Conservation (phyloP, 2,329 filamentous ascomycete species). For the Parascedosporium putredinis region DNA sequence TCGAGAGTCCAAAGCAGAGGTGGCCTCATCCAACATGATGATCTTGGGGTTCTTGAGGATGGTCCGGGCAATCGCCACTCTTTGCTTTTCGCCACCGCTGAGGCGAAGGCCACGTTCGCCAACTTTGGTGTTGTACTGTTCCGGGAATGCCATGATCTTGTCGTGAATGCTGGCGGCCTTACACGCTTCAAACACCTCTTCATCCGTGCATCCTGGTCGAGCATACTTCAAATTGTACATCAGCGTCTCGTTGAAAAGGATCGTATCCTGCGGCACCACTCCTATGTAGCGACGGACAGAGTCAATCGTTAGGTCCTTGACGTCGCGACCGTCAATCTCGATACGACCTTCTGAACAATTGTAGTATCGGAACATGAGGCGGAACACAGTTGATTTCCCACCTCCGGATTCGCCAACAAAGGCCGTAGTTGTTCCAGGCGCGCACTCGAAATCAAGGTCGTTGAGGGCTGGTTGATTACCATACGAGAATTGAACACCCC, state of each 20-base stretch:
- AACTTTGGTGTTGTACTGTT: conserved; percentile 81
- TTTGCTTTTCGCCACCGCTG: conserved; percentile 86
- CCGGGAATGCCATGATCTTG: conserved; percentile 79
- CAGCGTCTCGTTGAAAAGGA: conserved; percentile 85
- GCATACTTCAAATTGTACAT: conserved; percentile 95
- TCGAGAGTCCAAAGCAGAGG: conserved; percentile 80
- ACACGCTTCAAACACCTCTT: conserved; percentile 74
- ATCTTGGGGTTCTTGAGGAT: conserved; percentile 87
- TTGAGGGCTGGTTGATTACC: conserved; percentile 67
- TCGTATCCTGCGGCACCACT: conserved; percentile 93
- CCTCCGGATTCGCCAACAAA: conserved; percentile 95
- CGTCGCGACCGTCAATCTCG: conserved; percentile 72
- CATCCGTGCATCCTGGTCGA: conserved; percentile 67
- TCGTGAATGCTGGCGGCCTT: conserved; percentile 85
- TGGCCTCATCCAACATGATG: conserved; percentile 89
- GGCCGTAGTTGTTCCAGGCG: conserved; percentile 85
- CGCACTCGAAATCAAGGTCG: conserved; percentile 74
- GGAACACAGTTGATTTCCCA: conserved; percentile 93
- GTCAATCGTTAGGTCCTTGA: conserved; percentile 81
- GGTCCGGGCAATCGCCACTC: conserved; percentile 85
- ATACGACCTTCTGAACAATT: conserved; percentile 73
- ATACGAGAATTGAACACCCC: conserved; percentile 85
- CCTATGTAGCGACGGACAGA: conserved; percentile 87
- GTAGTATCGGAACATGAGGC: conserved; percentile 93
- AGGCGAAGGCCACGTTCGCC: conserved; percentile 80